Percentiles rank a stretch among this genome's conserved stretches.
Evolutionary conservation across 768 basidiomycete genomes (phyloP).

Genomic region (Psilocybe cyanescens): DNA sequence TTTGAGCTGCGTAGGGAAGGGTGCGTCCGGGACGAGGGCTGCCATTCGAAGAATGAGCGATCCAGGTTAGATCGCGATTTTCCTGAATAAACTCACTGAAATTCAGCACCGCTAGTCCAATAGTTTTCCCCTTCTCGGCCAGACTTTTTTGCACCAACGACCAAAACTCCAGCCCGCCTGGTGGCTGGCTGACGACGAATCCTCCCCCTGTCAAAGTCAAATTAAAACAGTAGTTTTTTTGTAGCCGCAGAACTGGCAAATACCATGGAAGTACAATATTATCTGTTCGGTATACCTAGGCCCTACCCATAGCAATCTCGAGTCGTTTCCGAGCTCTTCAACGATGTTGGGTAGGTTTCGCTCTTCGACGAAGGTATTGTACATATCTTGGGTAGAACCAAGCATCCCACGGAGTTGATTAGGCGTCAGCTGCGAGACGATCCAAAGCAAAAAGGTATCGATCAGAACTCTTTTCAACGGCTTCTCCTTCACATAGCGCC

Average conservation of each 20-base stretch:
- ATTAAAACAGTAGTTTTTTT: not conserved
- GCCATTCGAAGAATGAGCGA: slow-evolving; percentile 2
- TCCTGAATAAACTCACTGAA: slow-evolving; percentile 18
- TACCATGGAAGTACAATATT: slow-evolving; percentile 30
- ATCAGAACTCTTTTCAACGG: slow-evolving; percentile 16
- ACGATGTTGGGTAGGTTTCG: slow-evolving; percentile 14
- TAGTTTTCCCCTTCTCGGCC: slow-evolving; percentile 15
- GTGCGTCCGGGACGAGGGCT: slow-evolving; percentile 37
- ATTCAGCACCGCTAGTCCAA: slow-evolving; percentile 22
- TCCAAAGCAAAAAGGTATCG: slow-evolving; percentile 10
- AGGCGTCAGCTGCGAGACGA: slow-evolving; percentile 10
- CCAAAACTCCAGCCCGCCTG: slow-evolving; percentile 22
- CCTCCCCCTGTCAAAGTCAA: slow-evolving; percentile 18
- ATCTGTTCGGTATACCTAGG: slow-evolving; percentile 26
- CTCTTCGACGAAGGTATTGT: slow-evolving; percentile 18
- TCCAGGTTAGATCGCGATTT: not conserved
- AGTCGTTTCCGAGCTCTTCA: slow-evolving; percentile 23
- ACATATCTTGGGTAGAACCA: slow-evolving; percentile 20
- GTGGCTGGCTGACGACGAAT: slow-evolving; percentile 15
- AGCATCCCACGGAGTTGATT: slow-evolving; percentile 14
- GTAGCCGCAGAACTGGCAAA: not conserved
- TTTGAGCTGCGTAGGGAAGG: slow-evolving; percentile 38
- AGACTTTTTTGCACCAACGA: slow-evolving; percentile 23
- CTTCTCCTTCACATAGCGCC: slow-evolving; percentile 14
- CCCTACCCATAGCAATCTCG: slow-evolving; percentile 31